Conservation (phyloP, 805 yeast species). For the Sugiyamaella floridensis region DNA sequence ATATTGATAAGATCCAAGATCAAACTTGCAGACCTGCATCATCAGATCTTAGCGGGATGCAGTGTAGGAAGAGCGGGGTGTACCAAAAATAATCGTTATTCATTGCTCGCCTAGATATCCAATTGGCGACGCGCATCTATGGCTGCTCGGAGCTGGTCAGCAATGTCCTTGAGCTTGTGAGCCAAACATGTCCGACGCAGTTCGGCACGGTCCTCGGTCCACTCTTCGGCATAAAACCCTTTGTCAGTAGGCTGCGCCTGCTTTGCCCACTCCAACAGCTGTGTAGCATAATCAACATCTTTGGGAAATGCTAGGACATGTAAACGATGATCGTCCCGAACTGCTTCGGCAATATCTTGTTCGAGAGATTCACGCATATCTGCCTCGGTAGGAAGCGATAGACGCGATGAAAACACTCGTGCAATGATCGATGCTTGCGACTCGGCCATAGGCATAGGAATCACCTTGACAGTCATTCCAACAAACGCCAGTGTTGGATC, state of each 20-base stretch:
- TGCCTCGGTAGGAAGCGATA: slow-evolving; percentile 42
- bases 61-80: no score
- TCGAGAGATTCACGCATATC: slow-evolving; percentile 46
- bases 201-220: slow-evolving; percentile 37
- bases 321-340: slow-evolving; percentile 44
- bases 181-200: slow-evolving; percentile 13
- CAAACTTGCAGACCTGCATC: no score
- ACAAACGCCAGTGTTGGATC: slow-evolving; percentile 62
- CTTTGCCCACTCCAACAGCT: slow-evolving; percentile 32
- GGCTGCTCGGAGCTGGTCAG: background rate
- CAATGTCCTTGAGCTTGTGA: slow-evolving; percentile 1
- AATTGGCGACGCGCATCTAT: background rate
- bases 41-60: no score
- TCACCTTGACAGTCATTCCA: slow-evolving; percentile 36
- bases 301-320: slow-evolving; percentile 50
- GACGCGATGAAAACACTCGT: slow-evolving; percentile 51
- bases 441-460: slow-evolving; percentile 35
- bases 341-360: slow-evolving; percentile 31
- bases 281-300: slow-evolving; percentile 53
- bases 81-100: no score
- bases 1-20: no score
- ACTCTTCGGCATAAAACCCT: slow-evolving; percentile 46
- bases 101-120: background rate
- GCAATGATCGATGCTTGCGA: slow-evolving; percentile 61
- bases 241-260: slow-evolving; percentile 22